phyloP scores from a whole-genome alignment of 23 red algal species.

The Gracilaria domingensis region DNA sequence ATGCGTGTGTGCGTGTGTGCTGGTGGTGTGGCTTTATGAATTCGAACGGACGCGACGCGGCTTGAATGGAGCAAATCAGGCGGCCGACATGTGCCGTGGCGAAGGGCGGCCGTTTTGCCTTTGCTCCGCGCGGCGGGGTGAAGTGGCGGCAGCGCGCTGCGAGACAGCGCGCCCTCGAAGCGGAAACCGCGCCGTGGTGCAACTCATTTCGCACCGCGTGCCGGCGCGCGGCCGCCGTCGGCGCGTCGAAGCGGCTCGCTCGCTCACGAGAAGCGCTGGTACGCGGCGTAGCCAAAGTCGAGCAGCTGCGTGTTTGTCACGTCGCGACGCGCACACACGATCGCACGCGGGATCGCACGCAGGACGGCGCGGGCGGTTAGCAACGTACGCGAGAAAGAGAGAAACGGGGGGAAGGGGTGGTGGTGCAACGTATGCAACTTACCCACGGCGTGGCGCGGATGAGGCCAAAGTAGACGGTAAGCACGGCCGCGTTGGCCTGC shows the following conservation, averaged over 20 bases:
- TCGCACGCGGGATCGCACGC: not conserved
- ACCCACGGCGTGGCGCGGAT: constrained; percentile 34
- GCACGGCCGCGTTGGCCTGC: constrained; percentile 14
- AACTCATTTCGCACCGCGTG: too few species aligned
- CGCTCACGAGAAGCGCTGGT: constrained; percentile 10
- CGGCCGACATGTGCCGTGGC: not conserved
- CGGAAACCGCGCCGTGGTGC: not conserved
- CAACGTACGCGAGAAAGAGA: too few species aligned
- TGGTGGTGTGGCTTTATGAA: too few species aligned
- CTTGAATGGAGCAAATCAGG: not conserved
- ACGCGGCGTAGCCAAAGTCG: constrained; percentile 53
- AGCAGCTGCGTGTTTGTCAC: not conserved
- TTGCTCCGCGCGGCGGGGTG: not conserved
- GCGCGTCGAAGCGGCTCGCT: not conserved
- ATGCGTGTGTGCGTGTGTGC: too few species aligned
- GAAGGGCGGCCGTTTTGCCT: too few species aligned
- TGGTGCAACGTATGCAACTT: too few species aligned
- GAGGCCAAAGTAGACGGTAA: constrained; percentile 32
- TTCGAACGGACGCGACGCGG: too few species aligned
- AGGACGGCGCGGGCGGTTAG: not conserved
- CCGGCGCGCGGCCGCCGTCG: too few species aligned
- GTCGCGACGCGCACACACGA: too few species aligned
- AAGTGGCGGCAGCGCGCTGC: not conserved
- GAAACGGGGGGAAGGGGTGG: too few species aligned
- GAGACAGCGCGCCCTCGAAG: not conserved